These are phyloP conservation scores for Centrapalus pauciflorus DNA, from an alignment of 129 eudicot species.

Conservation along the genomic window DNA sequence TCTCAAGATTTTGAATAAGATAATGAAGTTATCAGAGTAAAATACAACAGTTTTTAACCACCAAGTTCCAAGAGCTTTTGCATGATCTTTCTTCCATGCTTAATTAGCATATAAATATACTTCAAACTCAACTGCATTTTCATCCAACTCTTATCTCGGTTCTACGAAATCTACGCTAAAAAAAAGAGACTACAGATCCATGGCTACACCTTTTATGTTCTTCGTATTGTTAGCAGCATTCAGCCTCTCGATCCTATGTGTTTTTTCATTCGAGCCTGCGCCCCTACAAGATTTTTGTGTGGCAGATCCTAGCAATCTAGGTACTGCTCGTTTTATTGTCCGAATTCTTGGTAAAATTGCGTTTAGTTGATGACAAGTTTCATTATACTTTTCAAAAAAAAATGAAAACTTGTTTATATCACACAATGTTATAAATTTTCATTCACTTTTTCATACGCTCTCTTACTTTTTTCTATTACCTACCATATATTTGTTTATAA, in stretches of 20 bases:
- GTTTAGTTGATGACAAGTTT: no score
- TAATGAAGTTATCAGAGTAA: constrained; percentile 24
- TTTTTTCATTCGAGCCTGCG: constrained; percentile 34
- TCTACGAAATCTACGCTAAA: not conserved
- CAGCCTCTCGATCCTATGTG: constrained; percentile 12
- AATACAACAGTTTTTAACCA: constrained; percentile 21
- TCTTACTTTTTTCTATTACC: no score
- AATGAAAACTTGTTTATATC: no score
- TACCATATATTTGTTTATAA: no score
- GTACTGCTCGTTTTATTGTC: constrained; percentile 12
- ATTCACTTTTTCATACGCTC: not conserved
- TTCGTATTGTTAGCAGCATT: constrained; percentile 20
- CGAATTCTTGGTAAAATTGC: no score
- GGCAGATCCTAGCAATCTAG: constrained; percentile 34
- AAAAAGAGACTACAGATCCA: constrained; percentile 13
- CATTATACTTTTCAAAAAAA: no score
- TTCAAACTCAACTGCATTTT: constrained; percentile 3
- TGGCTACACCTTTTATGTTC: constrained; percentile 16
- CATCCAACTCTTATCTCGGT: constrained; percentile 11
- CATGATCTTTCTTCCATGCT: constrained; percentile 28
- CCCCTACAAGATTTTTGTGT: constrained; percentile 51
- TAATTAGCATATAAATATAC: constrained; percentile 21
- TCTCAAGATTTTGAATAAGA: constrained; percentile 22
- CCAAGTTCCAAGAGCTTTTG: constrained; percentile 32
- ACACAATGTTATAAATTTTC: no score